A percentile compares a stretch with the other conserved stretches of the same genome.
Conservation (phyloP, 345 rosid species). For the Anastatica hierochuntica region DNA sequence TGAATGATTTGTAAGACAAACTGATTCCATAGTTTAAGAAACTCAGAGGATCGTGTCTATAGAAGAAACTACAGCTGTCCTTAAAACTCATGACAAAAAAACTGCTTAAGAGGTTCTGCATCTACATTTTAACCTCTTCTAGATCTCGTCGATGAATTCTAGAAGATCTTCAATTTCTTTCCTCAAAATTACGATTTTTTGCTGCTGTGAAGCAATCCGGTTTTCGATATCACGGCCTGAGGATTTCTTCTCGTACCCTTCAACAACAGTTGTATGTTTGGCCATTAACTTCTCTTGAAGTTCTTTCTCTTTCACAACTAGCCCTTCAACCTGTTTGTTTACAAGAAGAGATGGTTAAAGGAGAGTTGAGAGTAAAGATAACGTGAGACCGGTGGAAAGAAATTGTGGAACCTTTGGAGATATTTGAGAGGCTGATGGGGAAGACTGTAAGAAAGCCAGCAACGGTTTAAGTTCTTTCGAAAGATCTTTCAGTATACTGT, state of each 20-base stretch:
- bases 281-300: conserved; percentile 60
- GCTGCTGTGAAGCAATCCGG: conserved; percentile 61
- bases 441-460: conserved; percentile 56
- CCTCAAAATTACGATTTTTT: conserved; percentile 52
- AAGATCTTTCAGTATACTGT: conserved; percentile 63
- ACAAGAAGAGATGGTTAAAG: neutral
- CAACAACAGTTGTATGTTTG: conserved; percentile 47
- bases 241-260: conserved; percentile 32
- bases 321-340: conserved; percentile 78
- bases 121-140: conserved; percentile 5
- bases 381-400: neutral
- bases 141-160: conserved; percentile 71
- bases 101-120: neutral
- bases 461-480: conserved; percentile 63
- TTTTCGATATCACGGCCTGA: conserved; percentile 64
- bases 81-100: no score
- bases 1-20: no score
- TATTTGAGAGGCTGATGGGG: conserved; percentile 56
- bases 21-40: no score
- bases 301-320: conserved; percentile 72
- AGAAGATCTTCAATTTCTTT: conserved; percentile 83
- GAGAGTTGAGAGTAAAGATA: neutral
- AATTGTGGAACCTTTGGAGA: conserved; percentile 55
- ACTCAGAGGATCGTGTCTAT: no score
- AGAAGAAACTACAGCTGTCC: no score